A percentile compares a stretch with the other conserved stretches of the same genome.
Evolutionary conservation across 495 filamentous ascomycete genomes (phyloP).

Genomic region (Monascus purpureus): DNA sequence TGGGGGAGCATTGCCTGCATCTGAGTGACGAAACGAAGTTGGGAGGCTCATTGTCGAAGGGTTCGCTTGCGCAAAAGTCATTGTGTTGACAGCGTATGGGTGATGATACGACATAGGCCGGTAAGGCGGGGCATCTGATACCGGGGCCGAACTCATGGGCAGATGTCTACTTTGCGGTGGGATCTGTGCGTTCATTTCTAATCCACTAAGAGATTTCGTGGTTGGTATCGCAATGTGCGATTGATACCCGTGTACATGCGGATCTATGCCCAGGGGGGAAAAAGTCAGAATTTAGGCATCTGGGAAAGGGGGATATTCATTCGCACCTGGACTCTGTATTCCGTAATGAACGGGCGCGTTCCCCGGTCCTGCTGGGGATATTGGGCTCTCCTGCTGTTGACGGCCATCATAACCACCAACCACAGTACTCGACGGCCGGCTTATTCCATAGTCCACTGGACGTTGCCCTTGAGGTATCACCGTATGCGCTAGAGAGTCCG

Average conservation of each 20-base stretch:
- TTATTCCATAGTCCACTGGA: constrained; percentile 21
- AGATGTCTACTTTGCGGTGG: constrained; percentile 17
- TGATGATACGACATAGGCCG: constrained; percentile 24
- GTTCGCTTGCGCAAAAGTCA: constrained; percentile 20
- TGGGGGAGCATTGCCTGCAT: constrained; percentile 9
- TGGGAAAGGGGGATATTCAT: too few species aligned
- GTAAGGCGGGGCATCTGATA: constrained; percentile 22
- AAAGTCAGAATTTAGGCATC: too few species aligned
- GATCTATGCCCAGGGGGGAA: constrained; percentile 7
- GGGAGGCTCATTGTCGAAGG: constrained; percentile 26
- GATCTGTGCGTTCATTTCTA: constrained; percentile 21
- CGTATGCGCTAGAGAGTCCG: constrained; percentile 14
- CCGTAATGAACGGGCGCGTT: constrained; percentile 11
- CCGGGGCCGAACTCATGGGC: constrained; percentile 18
- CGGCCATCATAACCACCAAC: constrained; percentile 18
- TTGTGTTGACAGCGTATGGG: constrained; percentile 15
- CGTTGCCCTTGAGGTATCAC: constrained; percentile 21
- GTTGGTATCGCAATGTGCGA: constrained; percentile 18
- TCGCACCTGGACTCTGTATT: constrained; percentile 13
- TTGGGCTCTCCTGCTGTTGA: constrained; percentile 22
- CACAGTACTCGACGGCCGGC: constrained; percentile 16
- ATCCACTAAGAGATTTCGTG: constrained; percentile 14
- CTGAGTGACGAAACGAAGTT: constrained; percentile 17
- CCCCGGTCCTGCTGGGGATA: constrained; percentile 24
- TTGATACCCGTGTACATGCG: constrained; percentile 21